Evolutionary conservation across 2,329 filamentous ascomycete genomes (phyloP).

Genomic region (Aspergillus sp.): DNA sequence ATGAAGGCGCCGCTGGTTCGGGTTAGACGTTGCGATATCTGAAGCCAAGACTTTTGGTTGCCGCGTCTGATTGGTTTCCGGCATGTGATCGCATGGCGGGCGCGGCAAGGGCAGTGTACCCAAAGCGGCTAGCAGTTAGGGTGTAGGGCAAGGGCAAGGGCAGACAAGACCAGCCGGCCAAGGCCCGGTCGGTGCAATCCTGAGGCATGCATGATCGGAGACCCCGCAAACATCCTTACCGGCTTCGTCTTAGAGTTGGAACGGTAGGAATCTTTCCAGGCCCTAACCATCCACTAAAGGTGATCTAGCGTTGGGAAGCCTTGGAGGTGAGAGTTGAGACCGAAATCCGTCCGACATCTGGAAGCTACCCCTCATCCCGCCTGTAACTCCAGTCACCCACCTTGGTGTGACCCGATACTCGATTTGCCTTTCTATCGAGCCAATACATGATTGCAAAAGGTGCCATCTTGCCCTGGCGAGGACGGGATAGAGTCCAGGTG

Average conservation of each 20-base stretch:
- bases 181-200: not conserved
- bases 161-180: not conserved
- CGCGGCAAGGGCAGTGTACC: not conserved
- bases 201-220: conserved; percentile 7
- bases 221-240: not conserved
- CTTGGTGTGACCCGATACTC: not conserved
- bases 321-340: not conserved
- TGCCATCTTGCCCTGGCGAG: not conserved
- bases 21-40: not conserved
- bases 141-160: conserved; percentile 21
- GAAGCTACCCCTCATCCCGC: not conserved
- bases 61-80: conserved; percentile 12
- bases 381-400: not conserved
- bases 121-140: conserved; percentile 6
- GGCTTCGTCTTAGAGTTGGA: too few species aligned
- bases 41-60: not conserved
- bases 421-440: not conserved
- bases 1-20: not conserved
- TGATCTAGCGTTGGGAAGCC: not conserved
- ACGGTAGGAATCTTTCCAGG: too few species aligned
- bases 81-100: not conserved
- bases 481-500: not conserved
- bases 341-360: not conserved
- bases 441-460: not conserved
- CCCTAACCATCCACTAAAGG: too few species aligned